Percentiles rank a stretch among this genome's conserved stretches.
Conservation (phyloP, 2,329 filamentous ascomycete genomes). For the Fusarium longipes region DNA sequence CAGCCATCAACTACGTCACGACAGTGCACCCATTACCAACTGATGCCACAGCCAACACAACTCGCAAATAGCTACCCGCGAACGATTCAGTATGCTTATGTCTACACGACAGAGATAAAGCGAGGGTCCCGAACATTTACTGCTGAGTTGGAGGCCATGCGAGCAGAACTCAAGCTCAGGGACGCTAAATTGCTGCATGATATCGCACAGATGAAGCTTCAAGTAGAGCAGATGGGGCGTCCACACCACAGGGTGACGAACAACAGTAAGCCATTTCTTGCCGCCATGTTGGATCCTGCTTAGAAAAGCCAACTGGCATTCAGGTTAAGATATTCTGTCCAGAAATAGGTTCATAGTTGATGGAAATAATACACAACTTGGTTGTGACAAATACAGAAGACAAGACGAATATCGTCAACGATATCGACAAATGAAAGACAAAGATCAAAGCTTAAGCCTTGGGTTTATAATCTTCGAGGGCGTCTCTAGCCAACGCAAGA, state of each 20-base stretch:
- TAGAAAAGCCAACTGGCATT: no score
- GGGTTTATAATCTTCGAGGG: constrained; percentile 24
- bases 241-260: accelerated
- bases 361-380: no score
- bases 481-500: constrained; percentile 54
- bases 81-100: not conserved
- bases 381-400: not conserved
- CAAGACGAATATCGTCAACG: not conserved
- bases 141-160: not conserved
- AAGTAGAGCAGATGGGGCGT: not conserved
- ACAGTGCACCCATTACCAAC: not conserved
- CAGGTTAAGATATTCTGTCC: no score
- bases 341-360: no score
- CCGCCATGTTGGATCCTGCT: no score
- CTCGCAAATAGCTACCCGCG: not conserved
- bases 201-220: not conserved
- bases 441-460: not conserved
- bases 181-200: not conserved
- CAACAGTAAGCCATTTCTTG: not conserved
- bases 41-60: no score
- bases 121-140: not conserved
- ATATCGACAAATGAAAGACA: not conserved
- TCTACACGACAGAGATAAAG: not conserved
- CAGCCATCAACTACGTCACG: not conserved
- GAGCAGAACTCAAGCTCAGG: not conserved